These are phyloP conservation scores for Cladophialophora chaetospira DNA, from an alignment of 2,329 filamentous ascomycete species.

Conservation along the genomic window DNA sequence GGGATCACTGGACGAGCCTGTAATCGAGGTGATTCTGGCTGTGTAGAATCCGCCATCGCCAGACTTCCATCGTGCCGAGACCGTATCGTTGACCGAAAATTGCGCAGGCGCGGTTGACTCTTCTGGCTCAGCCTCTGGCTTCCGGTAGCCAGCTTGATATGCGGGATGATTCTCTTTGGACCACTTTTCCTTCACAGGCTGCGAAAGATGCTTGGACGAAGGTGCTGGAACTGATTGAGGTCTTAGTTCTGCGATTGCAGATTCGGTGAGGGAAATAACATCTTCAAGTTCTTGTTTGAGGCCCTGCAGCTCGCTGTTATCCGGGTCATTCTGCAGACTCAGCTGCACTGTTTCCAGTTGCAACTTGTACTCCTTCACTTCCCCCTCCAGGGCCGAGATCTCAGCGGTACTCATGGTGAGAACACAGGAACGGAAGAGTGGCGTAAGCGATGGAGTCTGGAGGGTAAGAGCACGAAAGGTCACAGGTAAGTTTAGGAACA, in stretches of 20 bases:
- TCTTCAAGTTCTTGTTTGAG: conserved; percentile 80
- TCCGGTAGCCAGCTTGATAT: conserved; percentile 62
- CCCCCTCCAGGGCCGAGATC: conserved; percentile 46
- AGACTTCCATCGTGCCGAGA: conserved; percentile 86
- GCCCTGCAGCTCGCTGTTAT: conserved; percentile 73
- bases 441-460: too few species aligned
- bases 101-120: conserved; percentile 46
- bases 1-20: conserved; percentile 84
- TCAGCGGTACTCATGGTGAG: conserved; percentile 33
- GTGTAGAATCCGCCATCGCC: conserved; percentile 90
- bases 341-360: conserved; percentile 78
- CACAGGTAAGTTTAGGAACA: too few species aligned
- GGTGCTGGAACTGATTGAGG: conserved; percentile 52
- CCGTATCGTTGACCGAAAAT: conserved; percentile 85
- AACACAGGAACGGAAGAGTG: neutral
- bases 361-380: conserved; percentile 62
- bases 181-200: conserved; percentile 70
- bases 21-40: conserved; percentile 89
- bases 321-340: conserved; percentile 77
- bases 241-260: conserved; percentile 78
- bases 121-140: conserved; percentile 55
- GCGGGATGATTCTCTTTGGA: conserved; percentile 79
- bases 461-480: too few species aligned
- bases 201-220: conserved; percentile 49
- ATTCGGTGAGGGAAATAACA: conserved; percentile 76